phyloP scores from a whole-genome alignment of 192 early-diverging fungal genomes.

The Backusella parvicylindrica region DNA sequence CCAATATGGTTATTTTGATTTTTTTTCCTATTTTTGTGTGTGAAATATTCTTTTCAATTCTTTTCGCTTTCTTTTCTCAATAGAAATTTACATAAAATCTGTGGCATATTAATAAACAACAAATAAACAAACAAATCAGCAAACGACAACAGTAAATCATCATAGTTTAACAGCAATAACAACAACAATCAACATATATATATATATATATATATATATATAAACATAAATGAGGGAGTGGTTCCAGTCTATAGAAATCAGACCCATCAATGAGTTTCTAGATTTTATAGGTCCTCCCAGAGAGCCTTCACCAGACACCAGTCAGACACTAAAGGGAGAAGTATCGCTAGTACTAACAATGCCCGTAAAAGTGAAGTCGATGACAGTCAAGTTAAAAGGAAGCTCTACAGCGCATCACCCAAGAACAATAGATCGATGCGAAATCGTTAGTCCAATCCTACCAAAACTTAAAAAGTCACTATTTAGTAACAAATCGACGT shows the following conservation, averaged over 20 bases:
- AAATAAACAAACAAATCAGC: not conserved
- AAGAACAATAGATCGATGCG: not conserved
- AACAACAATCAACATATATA: not conserved
- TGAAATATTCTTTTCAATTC: not conserved
- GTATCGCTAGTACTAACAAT: conserved; percentile 11
- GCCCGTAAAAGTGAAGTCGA: conserved; percentile 19
- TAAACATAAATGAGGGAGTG: conserved; percentile 17
- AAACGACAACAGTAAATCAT: not conserved
- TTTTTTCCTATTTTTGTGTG: not conserved
- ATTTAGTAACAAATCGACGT: conserved; percentile 1
- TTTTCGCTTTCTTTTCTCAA: not conserved
- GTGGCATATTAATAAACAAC: not conserved
- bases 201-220: no score
- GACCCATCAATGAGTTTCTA: conserved; percentile 10
- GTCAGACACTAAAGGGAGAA: conserved; percentile 17
- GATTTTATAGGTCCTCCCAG: conserved; percentile 15
- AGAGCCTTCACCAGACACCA: not conserved
- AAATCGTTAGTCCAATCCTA: not conserved
- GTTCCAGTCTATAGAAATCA: conserved; percentile 17
- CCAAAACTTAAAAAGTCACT: conserved; percentile 22
- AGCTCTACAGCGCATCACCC: not conserved
- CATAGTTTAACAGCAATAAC: not conserved
- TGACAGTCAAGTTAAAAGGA: conserved; percentile 32
- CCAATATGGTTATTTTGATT: not conserved
- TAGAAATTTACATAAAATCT: not conserved